These are phyloP conservation scores for Aphanocladium album DNA, from an alignment of 2,329 filamentous ascomycete species.

Conservation along the genomic window DNA sequence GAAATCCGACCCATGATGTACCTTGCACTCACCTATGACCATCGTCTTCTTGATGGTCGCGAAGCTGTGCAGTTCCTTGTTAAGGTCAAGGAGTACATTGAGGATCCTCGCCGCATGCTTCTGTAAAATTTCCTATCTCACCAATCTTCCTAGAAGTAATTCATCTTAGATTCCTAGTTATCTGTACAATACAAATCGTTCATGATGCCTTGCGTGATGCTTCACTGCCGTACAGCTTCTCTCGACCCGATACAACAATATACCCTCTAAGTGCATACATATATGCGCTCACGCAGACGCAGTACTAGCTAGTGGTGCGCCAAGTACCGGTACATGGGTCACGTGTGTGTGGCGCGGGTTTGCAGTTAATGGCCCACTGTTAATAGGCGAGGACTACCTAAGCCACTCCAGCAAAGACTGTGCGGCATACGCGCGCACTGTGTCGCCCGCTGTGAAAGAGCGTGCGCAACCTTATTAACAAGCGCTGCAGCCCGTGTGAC, in stretches of 20 bases:
- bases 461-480: too few relatives aligned
- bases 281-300: too few relatives aligned
- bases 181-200: constrained; percentile 6
- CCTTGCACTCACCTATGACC: constrained; percentile 93
- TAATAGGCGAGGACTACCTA: too few relatives aligned
- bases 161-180: constrained; percentile 5
- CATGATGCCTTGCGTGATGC: neutral
- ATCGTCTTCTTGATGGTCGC: constrained; percentile 88
- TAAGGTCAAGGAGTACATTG: constrained; percentile 96
- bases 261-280: neutral
- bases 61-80: constrained; percentile 96
- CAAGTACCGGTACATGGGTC: too few relatives aligned
- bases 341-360: too few relatives aligned
- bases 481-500: too few relatives aligned
- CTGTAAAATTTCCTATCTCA: constrained; percentile 39
- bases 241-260: neutral
- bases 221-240: neutral
- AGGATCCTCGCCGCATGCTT: constrained; percentile 91
- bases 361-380: too few relatives aligned
- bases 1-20: constrained; percentile 99
- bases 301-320: too few relatives aligned
- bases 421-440: too few relatives aligned
- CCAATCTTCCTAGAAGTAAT: constrained; percentile 5
- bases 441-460: too few relatives aligned
- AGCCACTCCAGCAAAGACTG: too few relatives aligned